Base-by-base conservation (phyloP, 257 asterid species). In the Apocynum venetum region DNA sequence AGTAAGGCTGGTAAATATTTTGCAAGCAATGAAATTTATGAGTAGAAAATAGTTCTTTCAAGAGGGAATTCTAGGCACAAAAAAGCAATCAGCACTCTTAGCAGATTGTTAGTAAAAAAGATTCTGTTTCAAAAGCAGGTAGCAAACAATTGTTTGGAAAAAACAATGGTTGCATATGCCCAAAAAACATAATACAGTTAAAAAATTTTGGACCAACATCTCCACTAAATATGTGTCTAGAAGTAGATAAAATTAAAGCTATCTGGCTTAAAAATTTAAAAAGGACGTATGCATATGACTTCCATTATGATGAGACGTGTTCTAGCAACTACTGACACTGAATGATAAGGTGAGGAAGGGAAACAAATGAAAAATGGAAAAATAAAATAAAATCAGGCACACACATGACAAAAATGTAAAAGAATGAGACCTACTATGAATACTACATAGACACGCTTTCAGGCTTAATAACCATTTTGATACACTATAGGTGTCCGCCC, bases 1-100 rank as follows among this genome's bases (percentile, higher is more conserved):
- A 73, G n/a, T n/a, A 66, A 40, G 55, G 17, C 40, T 6, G 59
- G 49, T 63, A 57, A 77, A 47, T 51, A 60, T 76, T 59, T 75
- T 60, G 49, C 73, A 55, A 40, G 14, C 48, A 43, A 40, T 7
- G 36, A 52, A 73, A 52, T 64, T 19, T 13, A 43, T 12, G n/a
- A 8, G 52, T 17, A 48, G 56, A 67, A 66, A 44, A 46, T 6
- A 36, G 52, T 53, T 36, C 52, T n/a, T 3, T 60, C 49, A 53
- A 51, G 41, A 68, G 12, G 49, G 15, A 71, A 72, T 36, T 61
- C 6, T 8, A 36, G 44, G 63, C 51, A 57, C 8, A 49, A 67
- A 9, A 48, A 38, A 35, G 51, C 46, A n/a, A 40, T 55, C 41
- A 14, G 36, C 52, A 19, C 14, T 14, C 3, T 67, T 35, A 52